These are phyloP conservation scores for Hyphopichia khmerensis DNA, from an alignment of 1,139 yeast species.

Conservation along the genomic window DNA sequence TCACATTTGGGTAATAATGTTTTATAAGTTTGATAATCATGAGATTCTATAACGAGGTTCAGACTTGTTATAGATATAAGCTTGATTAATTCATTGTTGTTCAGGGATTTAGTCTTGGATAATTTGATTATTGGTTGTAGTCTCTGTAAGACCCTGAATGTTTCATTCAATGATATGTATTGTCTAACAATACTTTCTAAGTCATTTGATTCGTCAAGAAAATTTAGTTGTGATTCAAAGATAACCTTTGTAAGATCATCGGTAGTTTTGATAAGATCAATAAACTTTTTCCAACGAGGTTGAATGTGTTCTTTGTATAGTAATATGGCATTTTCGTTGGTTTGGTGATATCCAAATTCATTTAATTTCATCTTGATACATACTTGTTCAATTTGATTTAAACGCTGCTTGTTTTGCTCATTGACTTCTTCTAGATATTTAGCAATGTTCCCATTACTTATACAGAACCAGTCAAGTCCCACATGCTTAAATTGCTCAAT, in stretches of 20 bases:
- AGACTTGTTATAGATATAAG: background rate
- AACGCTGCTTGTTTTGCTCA: slow-evolving; percentile 8
- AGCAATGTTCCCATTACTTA: background rate
- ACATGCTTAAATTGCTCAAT: no score
- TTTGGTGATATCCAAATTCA: slow-evolving; percentile 39
- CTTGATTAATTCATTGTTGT: background rate
- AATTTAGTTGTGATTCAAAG: background rate
- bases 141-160: background rate
- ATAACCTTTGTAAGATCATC: background rate
- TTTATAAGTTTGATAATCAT: background rate
- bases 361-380: slow-evolving; percentile 31
- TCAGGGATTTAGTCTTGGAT: background rate
- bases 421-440: background rate
- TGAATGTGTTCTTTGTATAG: slow-evolving; percentile 31
- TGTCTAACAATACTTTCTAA: background rate
- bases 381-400: slow-evolving; percentile 28
- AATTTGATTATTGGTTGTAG: background rate
- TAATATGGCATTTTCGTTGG: slow-evolving; percentile 38
- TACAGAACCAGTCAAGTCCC: no score
- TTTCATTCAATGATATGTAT: background rate
- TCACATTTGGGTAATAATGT: background rate
- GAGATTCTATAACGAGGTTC: background rate
- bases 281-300: slow-evolving; percentile 24
- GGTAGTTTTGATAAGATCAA: background rate
- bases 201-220: background rate